Evolutionary conservation across 805 yeast genomes (phyloP), one percentile per base, ranked within the genome.

Genomic region (Ogataea minuta): DNA sequence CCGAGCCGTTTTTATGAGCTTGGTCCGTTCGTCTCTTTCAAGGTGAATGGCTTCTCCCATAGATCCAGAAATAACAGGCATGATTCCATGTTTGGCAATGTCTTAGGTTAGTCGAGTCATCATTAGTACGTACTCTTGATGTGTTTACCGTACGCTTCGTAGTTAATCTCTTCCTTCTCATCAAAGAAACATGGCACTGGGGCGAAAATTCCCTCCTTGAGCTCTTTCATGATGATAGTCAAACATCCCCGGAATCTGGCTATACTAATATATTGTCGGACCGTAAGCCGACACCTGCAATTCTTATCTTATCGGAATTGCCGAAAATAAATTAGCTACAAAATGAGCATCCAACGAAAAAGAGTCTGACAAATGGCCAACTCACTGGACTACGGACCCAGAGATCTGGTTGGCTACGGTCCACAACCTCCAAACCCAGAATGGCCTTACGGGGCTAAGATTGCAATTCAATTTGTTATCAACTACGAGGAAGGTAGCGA

Each of bases 21-120:
- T 37, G n/a, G 47, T 41, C 34, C 70, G 50, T 43, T 67, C 71
- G 11, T 52, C 46, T 19, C 53, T 39, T 4, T 62, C 58, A 36
- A 66, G 47, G 41, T 65, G 67, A 11, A 56, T 48, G 13, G 66
- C 59, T 45, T 67, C 71, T 9, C 71, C 71, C 60, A 66, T 64
- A 4, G 70, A 64, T 1, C 71, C 71, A 8, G 67, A 50, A 9
- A 64, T 56, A 10, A 66, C 67, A 17, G 65, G 45, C 15, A 49
- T 47, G 20, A 67, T 57, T 6, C 70, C 69, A 23, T 36, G 40
- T 25, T 19, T 17, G 3, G 30, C 34, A 31, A 32, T 10, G 14
- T 23, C 21, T 19, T 5, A 8, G 5, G 8, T 19, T 19, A 19
- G 21, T 19, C 8, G 5, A 19, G 5, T 19, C 8, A 19, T 8